Percentiles rank a stretch among this genome's conserved stretches.
Conservation (phyloP, 192 early-diverging fungal genomes). For the Backusella tuberculispora region DNA sequence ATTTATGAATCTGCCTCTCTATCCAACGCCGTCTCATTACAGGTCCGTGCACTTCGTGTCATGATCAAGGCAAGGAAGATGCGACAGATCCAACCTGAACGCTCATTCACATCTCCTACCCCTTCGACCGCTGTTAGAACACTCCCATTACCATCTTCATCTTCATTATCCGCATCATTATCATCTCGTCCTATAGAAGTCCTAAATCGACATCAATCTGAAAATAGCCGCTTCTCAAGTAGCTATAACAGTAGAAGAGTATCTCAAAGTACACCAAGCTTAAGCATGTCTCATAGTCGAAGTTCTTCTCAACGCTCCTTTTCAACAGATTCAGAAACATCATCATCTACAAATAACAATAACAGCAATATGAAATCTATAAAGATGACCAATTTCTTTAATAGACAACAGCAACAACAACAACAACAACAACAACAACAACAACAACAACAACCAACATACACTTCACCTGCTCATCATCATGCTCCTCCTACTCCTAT, state of each 20-base stretch:
- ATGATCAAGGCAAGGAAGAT: constrained; percentile 61
- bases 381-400: background rate
- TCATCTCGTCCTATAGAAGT: background rate
- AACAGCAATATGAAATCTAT: background rate
- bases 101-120: background rate
- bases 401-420: background rate
- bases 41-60: constrained; percentile 58
- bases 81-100: constrained; percentile 24
- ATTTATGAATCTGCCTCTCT: constrained; percentile 70
- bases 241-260: background rate
- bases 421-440: no score
- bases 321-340: background rate
- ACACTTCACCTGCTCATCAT: background rate
- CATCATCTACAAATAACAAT: background rate
- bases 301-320: background rate
- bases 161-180: background rate
- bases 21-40: constrained; percentile 64
- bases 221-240: background rate
- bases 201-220: background rate
- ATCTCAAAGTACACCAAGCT: background rate
- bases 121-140: background rate
- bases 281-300: constrained; percentile 12
- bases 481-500: background rate
- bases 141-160: background rate
- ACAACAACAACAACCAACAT: no score